Evolutionary conservation across 2,329 filamentous ascomycete genomes (phyloP).

Genomic region (Verticillium nonalfalfae): DNA sequence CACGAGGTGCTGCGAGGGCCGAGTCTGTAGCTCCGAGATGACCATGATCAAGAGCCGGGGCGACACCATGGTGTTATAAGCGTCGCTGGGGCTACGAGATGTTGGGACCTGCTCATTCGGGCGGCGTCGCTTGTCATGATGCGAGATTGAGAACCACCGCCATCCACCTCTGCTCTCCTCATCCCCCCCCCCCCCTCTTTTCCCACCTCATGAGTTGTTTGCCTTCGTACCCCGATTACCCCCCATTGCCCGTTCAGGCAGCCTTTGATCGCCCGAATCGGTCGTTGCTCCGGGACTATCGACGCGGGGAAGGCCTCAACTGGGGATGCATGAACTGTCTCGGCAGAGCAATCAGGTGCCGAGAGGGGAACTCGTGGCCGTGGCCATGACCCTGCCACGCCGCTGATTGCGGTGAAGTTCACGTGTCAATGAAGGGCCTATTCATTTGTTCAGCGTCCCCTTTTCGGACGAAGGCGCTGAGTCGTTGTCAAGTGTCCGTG

Average conservation of each 20-base stretch:
- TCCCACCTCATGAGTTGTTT: no score
- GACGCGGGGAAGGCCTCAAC: background rate
- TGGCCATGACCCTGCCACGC: background rate
- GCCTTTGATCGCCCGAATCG: background rate
- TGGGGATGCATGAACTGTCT: background rate
- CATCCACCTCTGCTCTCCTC: background rate
- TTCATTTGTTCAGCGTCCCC: no score
- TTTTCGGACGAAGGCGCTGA: no score
- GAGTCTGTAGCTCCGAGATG: no score
- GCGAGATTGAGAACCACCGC: no score
- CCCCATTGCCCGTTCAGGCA: background rate
- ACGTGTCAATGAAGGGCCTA: no score
- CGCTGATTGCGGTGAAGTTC: no score
- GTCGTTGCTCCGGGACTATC: background rate
- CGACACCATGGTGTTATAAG: background rate
- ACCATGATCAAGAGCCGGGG: no score
- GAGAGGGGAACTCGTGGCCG: background rate
- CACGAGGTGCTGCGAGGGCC: conserved; percentile 27
- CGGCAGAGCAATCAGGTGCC: background rate
- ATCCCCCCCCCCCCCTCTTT: background rate
- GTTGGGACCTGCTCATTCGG: background rate
- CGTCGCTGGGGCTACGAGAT: background rate
- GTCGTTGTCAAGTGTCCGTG: no score
- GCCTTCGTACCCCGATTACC: background rate
- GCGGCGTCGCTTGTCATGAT: background rate